Base-by-base conservation (phyloP, 176 grass and related monocot species). In the Avena eriantha region DNA sequence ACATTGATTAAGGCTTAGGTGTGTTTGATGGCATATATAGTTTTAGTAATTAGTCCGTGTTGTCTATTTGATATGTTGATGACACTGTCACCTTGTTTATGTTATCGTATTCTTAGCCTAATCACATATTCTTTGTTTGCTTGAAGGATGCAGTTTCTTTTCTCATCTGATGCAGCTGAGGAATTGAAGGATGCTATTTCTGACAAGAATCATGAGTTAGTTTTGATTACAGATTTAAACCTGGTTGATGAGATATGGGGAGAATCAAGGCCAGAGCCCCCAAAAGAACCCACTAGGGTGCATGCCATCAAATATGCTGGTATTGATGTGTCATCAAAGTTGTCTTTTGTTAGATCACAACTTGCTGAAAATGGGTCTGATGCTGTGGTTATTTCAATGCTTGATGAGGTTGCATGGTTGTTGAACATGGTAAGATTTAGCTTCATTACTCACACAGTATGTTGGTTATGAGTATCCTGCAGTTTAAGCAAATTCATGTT, bases 71-170 rank as follows among this genome's bases (percentile, higher is more conserved):
- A 55, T 58, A 57, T 69, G 17, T 57, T 46, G 39, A 43, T 29
- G 53, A 55, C 72, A 53, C 17, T 22, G 57, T 34, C 11, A 0
- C 11, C 47, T 35, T 35, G 7, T 36, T 78, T 78, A 16, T 18
- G 70, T 41, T 41, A 43, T 84, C 43, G 7, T 80, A 56, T 71
- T 73, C 76, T 57, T 77, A 1, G 5, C 61, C 88, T 85, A 80
- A 89, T 85, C 21, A 73, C 83, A 58, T 90, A 66, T 89, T 80
- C 24, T 80, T 84, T 87, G 77, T 85, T 87, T 85, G 80, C 89
- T 92, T 64, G 79, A 98, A 98, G 93, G 86, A 89, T 94, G 90
- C 96, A 98, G 96, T 98, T 98, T 82, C 93, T 98, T 82, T 98
- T 98, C 86, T 98, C 96, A 77, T 94, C 90, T 75, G 93, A 91